Conservation (phyloP, 176 grass and related monocot genomes). For the Melocanna baccifera region DNA sequence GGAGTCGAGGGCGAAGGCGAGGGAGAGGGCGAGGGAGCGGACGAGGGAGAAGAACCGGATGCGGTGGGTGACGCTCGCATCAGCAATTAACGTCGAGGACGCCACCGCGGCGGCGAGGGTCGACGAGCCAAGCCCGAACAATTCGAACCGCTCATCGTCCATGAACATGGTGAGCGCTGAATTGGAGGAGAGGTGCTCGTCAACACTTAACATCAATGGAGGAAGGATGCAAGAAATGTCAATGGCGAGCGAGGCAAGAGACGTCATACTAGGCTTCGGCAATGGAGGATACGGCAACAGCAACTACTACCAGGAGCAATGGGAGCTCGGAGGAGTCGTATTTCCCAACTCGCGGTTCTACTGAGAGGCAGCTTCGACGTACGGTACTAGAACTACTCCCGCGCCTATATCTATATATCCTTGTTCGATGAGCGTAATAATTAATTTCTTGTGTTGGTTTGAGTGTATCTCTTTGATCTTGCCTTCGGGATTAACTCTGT, state of each 20-base stretch:
- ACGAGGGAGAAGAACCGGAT: constrained; percentile 81
- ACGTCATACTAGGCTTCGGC: constrained; percentile 36
- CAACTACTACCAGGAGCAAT: constrained; percentile 46
- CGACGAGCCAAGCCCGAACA: constrained; percentile 9
- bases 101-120: constrained; percentile 11
- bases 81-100: constrained; percentile 47
- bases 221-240: constrained; percentile 45
- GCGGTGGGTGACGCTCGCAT: constrained; percentile 54
- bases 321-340: constrained; percentile 57
- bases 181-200: constrained; percentile 57
- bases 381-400: constrained; percentile 40
- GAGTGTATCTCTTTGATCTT: not conserved
- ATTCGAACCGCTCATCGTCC: constrained; percentile 31
- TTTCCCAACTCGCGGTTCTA: constrained; percentile 42
- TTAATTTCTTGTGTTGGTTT: constrained; percentile 31
- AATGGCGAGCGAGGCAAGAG: constrained; percentile 22
- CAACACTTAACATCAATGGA: constrained; percentile 24
- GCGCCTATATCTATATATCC: not conserved
- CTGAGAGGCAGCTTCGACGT: constrained; percentile 3
- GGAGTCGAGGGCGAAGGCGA: constrained; percentile 69
- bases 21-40: constrained; percentile 84
- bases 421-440: constrained; percentile 17
- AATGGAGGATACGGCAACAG: constrained; percentile 24
- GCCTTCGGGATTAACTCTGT: constrained; percentile 31
- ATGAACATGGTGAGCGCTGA: constrained; percentile 40